Evolutionary conservation across 73 alveolate species (phyloP), one percentile per base, ranked within the genome.

Genomic region (Tetrahymena borealis): DNA sequence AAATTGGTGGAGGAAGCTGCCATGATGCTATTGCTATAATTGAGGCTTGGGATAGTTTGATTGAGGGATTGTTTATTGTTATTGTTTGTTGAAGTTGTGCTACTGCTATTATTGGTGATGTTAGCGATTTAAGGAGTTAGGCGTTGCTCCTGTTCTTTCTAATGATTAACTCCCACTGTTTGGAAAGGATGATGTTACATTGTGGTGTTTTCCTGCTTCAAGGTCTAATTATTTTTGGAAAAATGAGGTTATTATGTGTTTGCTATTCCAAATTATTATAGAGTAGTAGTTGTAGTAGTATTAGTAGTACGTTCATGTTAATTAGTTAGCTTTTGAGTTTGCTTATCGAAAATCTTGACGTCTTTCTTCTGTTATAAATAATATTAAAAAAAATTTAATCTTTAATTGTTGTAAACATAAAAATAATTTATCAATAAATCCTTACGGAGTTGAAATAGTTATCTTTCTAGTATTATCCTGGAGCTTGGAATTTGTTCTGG

Each of bases 161-260:
- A 60, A 35, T 60, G 85, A 60, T 60, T 60, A 60, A 18, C 85
- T 32, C 3, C 28, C 85, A 60, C 85, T 60, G n/a, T 24, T 60
- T 60, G n/a, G 85, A 60, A 60, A 60, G 85, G 85, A 60, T 60
- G 85, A 60, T 60, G 85, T 24, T 60, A 35, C 85, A 60, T 60
- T 60, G n/a, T 60, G 85, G n/a, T 60, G 85, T 60, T 60, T 24
- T 60, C 85, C 85, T 60, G 85, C 85, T 60, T 60, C 85, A 60
- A 18, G 85, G 85, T 18, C 85, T 60, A 60, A 60, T 60, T 60
- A 60, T 60, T 60, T 24, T 60, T 60, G 85, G 85, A 24, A 60
- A 60, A 60, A 60, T 60, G 85, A 60, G 85, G 85, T 60, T 60
- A 60, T 60, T 60, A 60, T 60, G 85, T 24, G 85, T 60, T 60